Conservation (phyloP, 1,284 basidiomycete genomes). For the Boletus subluridellus region DNA sequence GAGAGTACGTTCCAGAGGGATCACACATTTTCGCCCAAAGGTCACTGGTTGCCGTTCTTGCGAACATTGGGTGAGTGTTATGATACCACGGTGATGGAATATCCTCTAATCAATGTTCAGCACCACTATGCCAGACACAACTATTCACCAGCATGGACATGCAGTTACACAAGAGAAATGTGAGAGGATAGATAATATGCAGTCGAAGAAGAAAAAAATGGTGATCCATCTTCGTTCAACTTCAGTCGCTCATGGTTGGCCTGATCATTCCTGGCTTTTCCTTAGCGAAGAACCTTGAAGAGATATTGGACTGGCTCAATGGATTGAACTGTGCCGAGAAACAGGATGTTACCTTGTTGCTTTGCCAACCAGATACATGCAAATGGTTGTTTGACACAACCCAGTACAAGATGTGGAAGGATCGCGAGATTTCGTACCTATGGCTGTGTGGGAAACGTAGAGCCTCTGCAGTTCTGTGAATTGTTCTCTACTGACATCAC, state of each 20-base stretch:
- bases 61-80: not conserved
- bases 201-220: too few species aligned
- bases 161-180: too few species aligned
- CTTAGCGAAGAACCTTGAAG: not conserved
- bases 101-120: not conserved
- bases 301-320: not conserved
- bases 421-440: not conserved
- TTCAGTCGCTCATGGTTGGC: not conserved
- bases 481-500: not conserved
- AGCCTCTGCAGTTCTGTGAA: not conserved
- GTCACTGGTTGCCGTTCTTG: not conserved
- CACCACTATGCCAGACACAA: too few species aligned
- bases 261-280: not conserved
- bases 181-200: too few species aligned
- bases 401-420: not conserved
- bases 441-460: not conserved
- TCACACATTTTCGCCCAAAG: not conserved
- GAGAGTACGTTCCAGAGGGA: not conserved
- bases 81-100: not conserved
- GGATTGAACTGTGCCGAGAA: slow-evolving; percentile 2
- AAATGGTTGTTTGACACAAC: not conserved
- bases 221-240: not conserved
- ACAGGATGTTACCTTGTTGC: not conserved
- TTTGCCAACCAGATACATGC: not conserved
- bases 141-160: too few species aligned